Evolutionary conservation across 441 rosid species (phyloP), one percentile per base, ranked within the genome.

Genomic region (Adansonia grandidieri): DNA sequence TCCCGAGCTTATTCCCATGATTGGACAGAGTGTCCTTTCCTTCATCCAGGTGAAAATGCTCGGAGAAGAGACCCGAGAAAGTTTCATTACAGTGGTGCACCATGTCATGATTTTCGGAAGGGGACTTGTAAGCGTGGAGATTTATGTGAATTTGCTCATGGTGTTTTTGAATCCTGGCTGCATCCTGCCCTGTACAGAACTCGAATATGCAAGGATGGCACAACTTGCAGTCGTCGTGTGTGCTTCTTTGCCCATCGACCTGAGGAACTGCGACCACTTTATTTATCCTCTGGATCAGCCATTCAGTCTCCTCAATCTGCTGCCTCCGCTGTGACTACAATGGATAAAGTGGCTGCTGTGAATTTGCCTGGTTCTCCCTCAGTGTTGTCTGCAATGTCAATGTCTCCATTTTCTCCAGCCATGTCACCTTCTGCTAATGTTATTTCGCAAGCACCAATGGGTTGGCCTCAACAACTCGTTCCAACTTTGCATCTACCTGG

Each of bases 1-100:
- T 89, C 91, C 10, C 74, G 90, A 61, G 91, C 93, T 2, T 89
- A 89, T 78, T 85, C 93, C 20, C 91, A 89, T 80, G 93, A 86
- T 66, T 89, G 93, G 93, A 88, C 93, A 0, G 93, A 86, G 80
- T 89, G 93, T 61, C 93, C 93, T 5, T 89, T 89, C 82, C 89
- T 87, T 64, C 93, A 89, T 60, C 93, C 91, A 0, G 93, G 91
- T 14, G 93, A 88, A 71, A 89, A 89, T 78, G 93, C 93, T 4
- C 84, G 91, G 1, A 77, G 93, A 70, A 88, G 93, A 60, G 91
- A 89, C 79, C 93, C 91, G 0, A 77, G 93, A 44, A 89, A 89
- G 84, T 88, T 77, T 74, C 89, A 85, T 51, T 89, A 89, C 53
- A 86, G 90, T 77, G 83, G 91, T 56, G 89, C 87, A 62, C 93